Conservation (phyloP, 164 flowering plant genomes). For the Magnolia kwangsiensis region DNA sequence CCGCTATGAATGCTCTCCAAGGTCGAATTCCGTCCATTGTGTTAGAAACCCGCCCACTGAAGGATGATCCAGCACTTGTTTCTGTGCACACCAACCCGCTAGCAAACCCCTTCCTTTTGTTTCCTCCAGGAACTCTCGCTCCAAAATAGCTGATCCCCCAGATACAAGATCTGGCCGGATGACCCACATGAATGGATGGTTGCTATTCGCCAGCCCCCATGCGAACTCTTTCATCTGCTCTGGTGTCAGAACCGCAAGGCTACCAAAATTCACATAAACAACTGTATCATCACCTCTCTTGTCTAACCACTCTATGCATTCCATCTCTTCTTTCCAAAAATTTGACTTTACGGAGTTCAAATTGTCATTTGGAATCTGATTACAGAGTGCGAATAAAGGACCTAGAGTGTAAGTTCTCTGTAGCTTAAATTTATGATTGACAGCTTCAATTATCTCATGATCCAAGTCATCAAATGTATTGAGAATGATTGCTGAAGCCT, state of each 20-base stretch:
- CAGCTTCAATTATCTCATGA: constrained; percentile 2
- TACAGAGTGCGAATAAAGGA: constrained; percentile 10
- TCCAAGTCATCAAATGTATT: constrained; percentile 17
- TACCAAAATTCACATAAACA: constrained; percentile 51
- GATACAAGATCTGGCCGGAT: constrained; percentile 43
- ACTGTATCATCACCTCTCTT: constrained; percentile 31
- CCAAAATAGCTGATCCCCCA: constrained; percentile 28
- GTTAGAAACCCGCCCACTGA: constrained; percentile 27
- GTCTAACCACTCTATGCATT: constrained; percentile 41
- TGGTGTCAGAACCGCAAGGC: constrained; percentile 33
- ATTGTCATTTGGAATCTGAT: background rate
- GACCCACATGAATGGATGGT: constrained; percentile 41
- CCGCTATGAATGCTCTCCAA: constrained; percentile 23
- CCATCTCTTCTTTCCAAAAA: constrained; percentile 43
- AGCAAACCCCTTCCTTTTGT: constrained; percentile 28
- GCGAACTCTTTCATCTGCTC: constrained; percentile 46
- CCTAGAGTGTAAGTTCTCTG: constrained; percentile 1
- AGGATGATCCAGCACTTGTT: constrained; percentile 23
- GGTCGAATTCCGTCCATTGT: constrained; percentile 30
- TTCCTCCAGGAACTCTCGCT: constrained; percentile 23
- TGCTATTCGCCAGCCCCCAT: constrained; percentile 52
- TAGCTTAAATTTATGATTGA: background rate
- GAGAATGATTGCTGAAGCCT: background rate
- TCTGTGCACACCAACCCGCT: constrained; percentile 45
- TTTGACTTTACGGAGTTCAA: constrained; percentile 26